These are phyloP conservation scores for Dinochytrium kinnereticum DNA, from an alignment of 371 early-diverging fungal species.

Conservation along the genomic window DNA sequence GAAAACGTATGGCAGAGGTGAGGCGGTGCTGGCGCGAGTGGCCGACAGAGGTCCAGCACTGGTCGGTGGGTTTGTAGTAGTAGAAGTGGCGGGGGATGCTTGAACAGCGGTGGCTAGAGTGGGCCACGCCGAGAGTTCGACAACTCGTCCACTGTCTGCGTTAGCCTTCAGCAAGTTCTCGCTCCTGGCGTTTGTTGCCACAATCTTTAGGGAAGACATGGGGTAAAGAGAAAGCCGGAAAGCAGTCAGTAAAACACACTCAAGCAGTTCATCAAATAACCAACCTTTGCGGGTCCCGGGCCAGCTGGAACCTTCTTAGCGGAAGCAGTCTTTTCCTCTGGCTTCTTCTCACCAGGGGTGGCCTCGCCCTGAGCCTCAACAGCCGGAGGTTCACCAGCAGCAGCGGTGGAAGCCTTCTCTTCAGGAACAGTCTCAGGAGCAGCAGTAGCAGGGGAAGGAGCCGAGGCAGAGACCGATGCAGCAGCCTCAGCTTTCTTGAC, in stretches of 20 bases:
- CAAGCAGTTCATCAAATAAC: neutral
- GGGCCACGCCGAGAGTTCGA: slow-evolving; percentile 32
- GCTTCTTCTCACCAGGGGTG: neutral
- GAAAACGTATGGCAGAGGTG: neutral
- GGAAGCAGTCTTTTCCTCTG: slow-evolving; percentile 3
- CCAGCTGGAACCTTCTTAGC: slow-evolving; percentile 25
- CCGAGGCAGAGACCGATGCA: neutral
- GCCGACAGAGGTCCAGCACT: neutral
- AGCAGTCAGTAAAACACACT: neutral
- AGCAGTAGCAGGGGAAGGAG: neutral
- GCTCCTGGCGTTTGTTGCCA: slow-evolving; percentile 41
- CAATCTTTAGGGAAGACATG: slow-evolving; percentile 37
- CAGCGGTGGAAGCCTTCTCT: neutral
- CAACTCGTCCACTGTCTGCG: neutral
- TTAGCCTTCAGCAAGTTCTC: slow-evolving; percentile 34
- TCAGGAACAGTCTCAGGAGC: neutral
- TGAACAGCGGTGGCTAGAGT: slow-evolving; percentile 27
- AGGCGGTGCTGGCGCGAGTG: neutral
- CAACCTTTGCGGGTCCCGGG: slow-evolving; percentile 40
- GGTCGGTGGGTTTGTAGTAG: neutral
- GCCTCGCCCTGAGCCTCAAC: neutral
- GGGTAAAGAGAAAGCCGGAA: neutral
- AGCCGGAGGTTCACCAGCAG: neutral
- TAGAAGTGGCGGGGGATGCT: slow-evolving; percentile 5
- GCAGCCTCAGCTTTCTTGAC: slow-evolving; percentile 1